Conservation (phyloP, 2,329 filamentous ascomycete species). For the Byssothecium circinans region DNA sequence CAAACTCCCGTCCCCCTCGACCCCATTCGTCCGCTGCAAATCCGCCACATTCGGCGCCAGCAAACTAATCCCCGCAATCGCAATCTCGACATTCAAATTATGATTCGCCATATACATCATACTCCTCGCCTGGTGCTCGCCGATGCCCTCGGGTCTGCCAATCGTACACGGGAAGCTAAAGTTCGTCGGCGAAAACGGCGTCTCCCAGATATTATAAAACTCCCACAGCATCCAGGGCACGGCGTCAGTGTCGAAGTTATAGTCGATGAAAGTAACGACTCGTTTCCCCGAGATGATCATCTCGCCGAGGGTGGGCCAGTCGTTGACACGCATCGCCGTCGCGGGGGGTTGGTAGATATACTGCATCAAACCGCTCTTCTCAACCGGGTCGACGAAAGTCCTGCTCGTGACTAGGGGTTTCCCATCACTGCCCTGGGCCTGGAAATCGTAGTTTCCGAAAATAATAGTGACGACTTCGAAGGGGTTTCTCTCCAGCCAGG, state of each 20-base stretch:
- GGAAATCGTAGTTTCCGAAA: slow-evolving; percentile 71
- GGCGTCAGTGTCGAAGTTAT: slow-evolving; percentile 68
- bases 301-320: slow-evolving; percentile 84
- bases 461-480: slow-evolving; percentile 90
- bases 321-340: slow-evolving; percentile 71
- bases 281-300: slow-evolving; percentile 46
- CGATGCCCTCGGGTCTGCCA: slow-evolving; percentile 72
- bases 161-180: slow-evolving; percentile 74
- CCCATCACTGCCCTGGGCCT: slow-evolving; percentile 27
- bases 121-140: slow-evolving; percentile 53
- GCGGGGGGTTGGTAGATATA: slow-evolving; percentile 77
- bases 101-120: slow-evolving; percentile 87
- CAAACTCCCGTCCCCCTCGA: slow-evolving; percentile 36
- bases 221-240: slow-evolving; percentile 87
- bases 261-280: slow-evolving; percentile 46
- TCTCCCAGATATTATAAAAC: slow-evolving; percentile 91
- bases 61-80: slow-evolving; percentile 48
- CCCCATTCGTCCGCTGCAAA: slow-evolving; percentile 40
- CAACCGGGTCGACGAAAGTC: slow-evolving; percentile 69
- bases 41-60: slow-evolving; percentile 42
- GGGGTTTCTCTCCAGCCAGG: slow-evolving; percentile 76
- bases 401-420: slow-evolving; percentile 60
- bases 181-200: slow-evolving; percentile 75
- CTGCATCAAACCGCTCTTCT: slow-evolving; percentile 70
- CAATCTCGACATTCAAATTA: slow-evolving; percentile 81